phyloP scores from a whole-genome alignment of 2,329 filamentous ascomycete genomes.

The Chaetomiaceae sp. region DNA sequence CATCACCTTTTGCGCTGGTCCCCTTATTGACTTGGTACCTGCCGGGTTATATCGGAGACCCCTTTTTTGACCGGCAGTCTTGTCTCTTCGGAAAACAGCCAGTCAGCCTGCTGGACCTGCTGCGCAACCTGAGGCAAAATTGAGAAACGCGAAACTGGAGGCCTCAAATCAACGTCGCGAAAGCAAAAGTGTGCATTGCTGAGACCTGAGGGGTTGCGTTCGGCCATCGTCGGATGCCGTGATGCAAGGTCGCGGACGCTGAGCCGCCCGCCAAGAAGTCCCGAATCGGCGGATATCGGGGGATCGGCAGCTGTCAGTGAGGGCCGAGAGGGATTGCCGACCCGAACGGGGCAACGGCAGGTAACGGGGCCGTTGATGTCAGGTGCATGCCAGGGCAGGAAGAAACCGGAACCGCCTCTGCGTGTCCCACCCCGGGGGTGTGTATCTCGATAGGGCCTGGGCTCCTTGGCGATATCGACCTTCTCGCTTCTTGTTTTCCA shows the following conservation, averaged over 20 bases:
- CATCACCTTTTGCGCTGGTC: background rate
- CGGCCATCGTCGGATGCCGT: constrained; percentile 19
- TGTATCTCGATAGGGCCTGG: constrained; percentile 1
- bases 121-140: background rate
- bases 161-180: background rate
- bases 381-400: constrained; percentile 9
- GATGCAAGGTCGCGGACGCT: background rate
- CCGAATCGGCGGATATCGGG: constrained; percentile 29
- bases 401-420: constrained; percentile 19
- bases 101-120: too few species aligned
- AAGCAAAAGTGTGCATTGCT: background rate
- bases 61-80: background rate
- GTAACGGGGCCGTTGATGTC: constrained; percentile 11
- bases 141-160: background rate
- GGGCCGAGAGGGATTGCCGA: constrained; percentile 22
- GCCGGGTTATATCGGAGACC: background rate
- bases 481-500: background rate
- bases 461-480: background rate
- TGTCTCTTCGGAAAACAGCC: background rate
- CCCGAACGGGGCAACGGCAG: constrained; percentile 11
- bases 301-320: constrained; percentile 24
- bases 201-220: constrained; percentile 2
- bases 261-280: constrained; percentile 17
- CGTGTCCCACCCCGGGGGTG: background rate
- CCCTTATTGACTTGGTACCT: background rate